A percentile compares a stretch with the other conserved stretches of the same genome.
Evolutionary conservation across 257 asterid species (phyloP).

Genomic region (Scutellaria barbata): DNA sequence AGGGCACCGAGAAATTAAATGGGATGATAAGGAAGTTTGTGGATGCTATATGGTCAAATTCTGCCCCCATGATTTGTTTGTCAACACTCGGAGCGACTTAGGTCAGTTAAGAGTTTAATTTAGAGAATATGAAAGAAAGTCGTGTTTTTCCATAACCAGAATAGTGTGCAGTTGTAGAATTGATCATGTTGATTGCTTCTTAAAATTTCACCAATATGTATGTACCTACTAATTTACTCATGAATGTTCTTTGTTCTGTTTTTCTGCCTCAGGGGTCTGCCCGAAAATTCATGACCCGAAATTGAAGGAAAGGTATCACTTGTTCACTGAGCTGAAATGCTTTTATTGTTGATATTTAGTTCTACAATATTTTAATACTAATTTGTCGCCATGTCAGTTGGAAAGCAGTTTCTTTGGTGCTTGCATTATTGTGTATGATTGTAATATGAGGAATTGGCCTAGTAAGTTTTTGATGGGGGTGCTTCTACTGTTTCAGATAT

Average conservation of each 20-base stretch:
- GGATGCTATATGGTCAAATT: slow-evolving; percentile 91
- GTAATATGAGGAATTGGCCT: not conserved
- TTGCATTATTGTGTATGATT: not conserved
- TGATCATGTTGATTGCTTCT: not conserved
- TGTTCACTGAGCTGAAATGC: slow-evolving; percentile 20
- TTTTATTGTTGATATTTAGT: not conserved
- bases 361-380: not conserved
- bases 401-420: slow-evolving; percentile 19
- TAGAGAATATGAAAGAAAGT: not conserved
- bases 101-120: slow-evolving; percentile 44
- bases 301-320: slow-evolving; percentile 87
- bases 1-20: slow-evolving; percentile 81
- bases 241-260: slow-evolving; percentile 23
- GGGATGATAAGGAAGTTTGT: slow-evolving; percentile 97
- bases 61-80: slow-evolving; percentile 97
- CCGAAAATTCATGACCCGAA: slow-evolving; percentile 90
- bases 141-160: not conserved
- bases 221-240: slow-evolving; percentile 19
- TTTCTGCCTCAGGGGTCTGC: slow-evolving; percentile 71
- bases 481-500: not conserved
- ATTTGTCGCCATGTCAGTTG: slow-evolving; percentile 1
- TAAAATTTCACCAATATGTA: not conserved
- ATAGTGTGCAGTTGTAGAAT: slow-evolving; percentile 5
- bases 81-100: slow-evolving; percentile 90
- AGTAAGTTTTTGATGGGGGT: not conserved